Percentiles rank a stretch among this genome's conserved stretches.
Evolutionary conservation across 192 early-diverging fungal species (phyloP).

Genomic region (Allomyces javanicus): DNA sequence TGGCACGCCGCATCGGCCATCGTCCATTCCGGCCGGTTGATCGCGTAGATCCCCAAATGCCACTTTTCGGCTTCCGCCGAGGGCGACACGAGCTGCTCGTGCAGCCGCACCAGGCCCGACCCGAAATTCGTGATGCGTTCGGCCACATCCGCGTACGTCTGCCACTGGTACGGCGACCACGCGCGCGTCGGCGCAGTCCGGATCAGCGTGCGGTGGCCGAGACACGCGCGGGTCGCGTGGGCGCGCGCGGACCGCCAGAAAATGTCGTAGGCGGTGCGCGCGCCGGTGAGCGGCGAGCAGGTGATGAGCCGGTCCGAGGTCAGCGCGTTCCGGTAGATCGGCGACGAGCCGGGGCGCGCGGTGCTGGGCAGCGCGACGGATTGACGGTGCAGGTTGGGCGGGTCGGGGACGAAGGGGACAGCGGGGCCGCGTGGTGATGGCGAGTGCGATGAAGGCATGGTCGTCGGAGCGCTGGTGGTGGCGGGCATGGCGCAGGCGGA

Average conservation of each 20-base stretch:
- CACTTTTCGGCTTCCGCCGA: not conserved
- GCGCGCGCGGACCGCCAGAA: not conserved
- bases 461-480: constrained; percentile 45
- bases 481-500: constrained; percentile 25
- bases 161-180: constrained; percentile 34
- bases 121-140: constrained; percentile 42
- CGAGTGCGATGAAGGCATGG: constrained; percentile 52
- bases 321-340: not conserved
- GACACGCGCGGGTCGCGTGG: constrained; percentile 22
- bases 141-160: constrained; percentile 41
- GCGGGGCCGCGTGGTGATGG: constrained; percentile 14
- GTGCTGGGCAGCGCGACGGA: not conserved
- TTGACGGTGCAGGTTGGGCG: not conserved
- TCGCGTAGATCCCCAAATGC: constrained; percentile 47
- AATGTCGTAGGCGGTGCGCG: not conserved
- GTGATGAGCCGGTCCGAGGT: not conserved
- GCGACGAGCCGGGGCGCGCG: not conserved
- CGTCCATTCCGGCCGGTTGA: constrained; percentile 59
- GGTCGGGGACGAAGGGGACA: not conserved
- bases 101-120: constrained; percentile 35
- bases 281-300: not conserved
- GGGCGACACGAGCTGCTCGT: not conserved
- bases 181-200: constrained; percentile 20
- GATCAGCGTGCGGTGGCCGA: constrained; percentile 44
- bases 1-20: constrained; percentile 45